These are phyloP conservation scores for Moelleriella libera DNA, from an alignment of 2,329 filamentous ascomycete genomes.

Conservation along the genomic window DNA sequence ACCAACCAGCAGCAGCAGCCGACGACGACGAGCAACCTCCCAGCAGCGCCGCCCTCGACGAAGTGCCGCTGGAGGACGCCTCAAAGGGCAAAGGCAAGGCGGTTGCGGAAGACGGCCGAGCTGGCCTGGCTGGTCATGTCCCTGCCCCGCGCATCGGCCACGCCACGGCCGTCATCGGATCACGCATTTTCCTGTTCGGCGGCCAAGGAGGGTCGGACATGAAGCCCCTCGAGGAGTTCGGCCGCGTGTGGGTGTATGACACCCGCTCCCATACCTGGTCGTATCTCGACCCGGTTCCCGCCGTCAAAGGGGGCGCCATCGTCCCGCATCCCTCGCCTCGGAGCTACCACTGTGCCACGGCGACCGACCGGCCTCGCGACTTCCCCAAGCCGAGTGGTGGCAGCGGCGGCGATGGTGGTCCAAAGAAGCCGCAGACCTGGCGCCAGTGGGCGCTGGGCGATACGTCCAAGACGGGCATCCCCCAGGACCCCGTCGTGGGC, in stretches of 20 bases:
- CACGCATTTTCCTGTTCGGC: conserved; percentile 67
- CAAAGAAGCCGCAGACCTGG: conserved; percentile 28
- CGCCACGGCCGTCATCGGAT: conserved; percentile 52
- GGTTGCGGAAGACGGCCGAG: conserved; percentile 12
- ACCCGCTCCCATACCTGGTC: conserved; percentile 51
- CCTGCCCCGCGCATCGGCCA: conserved; percentile 61
- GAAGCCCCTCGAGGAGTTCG: conserved; percentile 58
- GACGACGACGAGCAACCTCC: conserved; percentile 8
- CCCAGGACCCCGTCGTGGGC: conserved; percentile 45
- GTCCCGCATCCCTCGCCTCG: conserved; percentile 43
- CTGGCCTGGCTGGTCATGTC: conserved; percentile 24
- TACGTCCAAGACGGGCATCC: conserved; percentile 37
- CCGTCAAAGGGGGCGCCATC: conserved; percentile 24
- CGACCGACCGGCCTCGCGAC: conserved; percentile 41
- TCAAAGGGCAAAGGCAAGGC: conserved; percentile 25
- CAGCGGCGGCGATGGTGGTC: conserved; percentile 13
- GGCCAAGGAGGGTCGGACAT: conserved; percentile 58
- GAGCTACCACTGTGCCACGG: conserved; percentile 54
- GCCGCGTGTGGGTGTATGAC: conserved; percentile 65
- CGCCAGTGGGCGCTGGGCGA: conserved; percentile 42
- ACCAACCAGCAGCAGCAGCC: conserved; percentile 5
- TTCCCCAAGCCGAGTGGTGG: conserved; percentile 14
- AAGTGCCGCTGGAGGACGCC: conserved; percentile 21
- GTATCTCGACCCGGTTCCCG: conserved; percentile 41
- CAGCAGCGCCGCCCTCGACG: conserved; percentile 17